Evolutionary conservation across 1,139 yeast species (phyloP).

Genomic region (Magnusiomyces suaveolens): DNA sequence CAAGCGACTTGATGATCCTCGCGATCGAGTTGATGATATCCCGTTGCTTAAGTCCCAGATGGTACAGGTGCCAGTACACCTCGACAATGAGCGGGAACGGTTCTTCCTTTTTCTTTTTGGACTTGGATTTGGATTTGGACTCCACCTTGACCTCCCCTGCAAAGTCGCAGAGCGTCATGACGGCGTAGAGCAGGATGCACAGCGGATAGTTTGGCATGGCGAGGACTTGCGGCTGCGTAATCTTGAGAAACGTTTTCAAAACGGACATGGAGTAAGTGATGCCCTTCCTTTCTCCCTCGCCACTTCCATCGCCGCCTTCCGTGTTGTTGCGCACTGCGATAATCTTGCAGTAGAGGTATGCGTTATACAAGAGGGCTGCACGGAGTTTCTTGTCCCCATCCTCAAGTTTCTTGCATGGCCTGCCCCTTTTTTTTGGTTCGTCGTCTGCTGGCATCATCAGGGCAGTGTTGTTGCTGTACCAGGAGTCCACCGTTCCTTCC

Average conservation of each 20-base stretch:
- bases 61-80: conserved; percentile 47
- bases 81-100: conserved; percentile 38
- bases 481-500: not conserved
- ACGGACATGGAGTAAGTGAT: not conserved
- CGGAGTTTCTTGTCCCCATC: not conserved
- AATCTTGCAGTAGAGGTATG: not conserved
- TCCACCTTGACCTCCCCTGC: conserved; percentile 21
- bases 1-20: conserved; percentile 40
- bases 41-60: conserved; percentile 43
- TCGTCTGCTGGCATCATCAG: too few species aligned
- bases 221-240: conserved; percentile 38
- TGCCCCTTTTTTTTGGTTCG: not conserved
- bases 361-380: not conserved
- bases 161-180: conserved; percentile 38
- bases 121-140: not conserved
- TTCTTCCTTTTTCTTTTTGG: too few species aligned
- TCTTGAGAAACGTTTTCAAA: conserved; percentile 26
- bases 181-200: conserved; percentile 43
- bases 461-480: too few species aligned
- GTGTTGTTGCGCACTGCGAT: not conserved
- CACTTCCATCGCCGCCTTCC: not conserved
- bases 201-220: conserved; percentile 45
- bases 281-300: not conserved
- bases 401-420: not conserved
- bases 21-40: conserved; percentile 51